Conservation (phyloP, 2,329 filamentous ascomycete genomes). For the Xylaria polymorpha region DNA sequence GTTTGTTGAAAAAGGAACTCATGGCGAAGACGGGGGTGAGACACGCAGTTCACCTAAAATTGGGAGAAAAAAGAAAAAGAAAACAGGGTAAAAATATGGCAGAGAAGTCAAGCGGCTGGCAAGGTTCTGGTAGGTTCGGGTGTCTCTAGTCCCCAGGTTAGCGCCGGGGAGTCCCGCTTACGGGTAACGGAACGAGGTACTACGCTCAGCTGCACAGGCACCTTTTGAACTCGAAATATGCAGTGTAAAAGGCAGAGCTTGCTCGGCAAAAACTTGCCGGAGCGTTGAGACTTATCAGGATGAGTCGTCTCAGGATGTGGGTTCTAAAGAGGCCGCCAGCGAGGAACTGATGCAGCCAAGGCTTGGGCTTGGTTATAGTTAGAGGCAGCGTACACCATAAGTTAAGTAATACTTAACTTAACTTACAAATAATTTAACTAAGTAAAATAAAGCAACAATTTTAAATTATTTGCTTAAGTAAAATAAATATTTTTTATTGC, state of each 20-base stretch:
- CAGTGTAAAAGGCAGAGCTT: slow-evolving; percentile 32
- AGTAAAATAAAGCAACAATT: too few species aligned
- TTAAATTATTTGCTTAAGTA: too few species aligned
- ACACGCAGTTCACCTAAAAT: background rate
- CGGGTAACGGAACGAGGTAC: background rate
- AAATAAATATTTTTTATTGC: too few species aligned
- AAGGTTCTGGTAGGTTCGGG: background rate
- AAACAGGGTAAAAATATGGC: background rate
- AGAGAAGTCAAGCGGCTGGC: background rate
- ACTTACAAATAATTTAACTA: too few species aligned
- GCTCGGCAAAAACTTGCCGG: slow-evolving; percentile 37
- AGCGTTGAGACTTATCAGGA: slow-evolving; percentile 24
- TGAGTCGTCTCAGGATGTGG: slow-evolving; percentile 13
- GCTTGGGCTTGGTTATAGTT: slow-evolving; percentile 10
- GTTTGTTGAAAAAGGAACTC: slow-evolving; percentile 50
- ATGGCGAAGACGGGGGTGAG: slow-evolving; percentile 18
- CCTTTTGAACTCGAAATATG: slow-evolving; percentile 28
- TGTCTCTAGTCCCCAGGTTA: background rate
- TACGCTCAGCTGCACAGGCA: slow-evolving; percentile 1
- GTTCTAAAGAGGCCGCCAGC: slow-evolving; percentile 26
- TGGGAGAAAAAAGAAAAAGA: background rate
- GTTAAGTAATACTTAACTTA: too few species aligned
- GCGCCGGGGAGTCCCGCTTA: slow-evolving; percentile 11
- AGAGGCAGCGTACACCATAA: too few species aligned
- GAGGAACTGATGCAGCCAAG: slow-evolving; percentile 36